phyloP scores from a whole-genome alignment of 1,284 basidiomycete genomes.

The Moesziomyces globuligerus region DNA sequence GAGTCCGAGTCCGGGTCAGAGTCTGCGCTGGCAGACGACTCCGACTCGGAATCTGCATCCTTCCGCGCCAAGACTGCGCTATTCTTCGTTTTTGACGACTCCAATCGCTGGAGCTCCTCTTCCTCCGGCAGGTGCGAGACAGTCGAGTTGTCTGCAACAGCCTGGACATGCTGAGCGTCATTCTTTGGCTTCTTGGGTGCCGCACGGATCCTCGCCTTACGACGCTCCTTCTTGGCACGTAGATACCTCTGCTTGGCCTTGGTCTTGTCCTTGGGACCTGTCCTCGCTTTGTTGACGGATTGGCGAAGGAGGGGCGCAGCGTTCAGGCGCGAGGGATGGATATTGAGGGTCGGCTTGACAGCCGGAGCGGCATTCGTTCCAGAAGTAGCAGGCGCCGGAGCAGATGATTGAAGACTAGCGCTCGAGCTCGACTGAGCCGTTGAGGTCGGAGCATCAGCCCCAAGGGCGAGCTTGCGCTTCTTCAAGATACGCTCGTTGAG shows the following conservation, averaged over 20 bases:
- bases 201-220: slow-evolving; percentile 53
- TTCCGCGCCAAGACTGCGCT: neutral
- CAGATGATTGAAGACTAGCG: neutral
- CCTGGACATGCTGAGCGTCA: slow-evolving; percentile 13
- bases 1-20: slow-evolving; percentile 8
- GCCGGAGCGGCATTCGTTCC: slow-evolving; percentile 1
- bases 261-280: slow-evolving; percentile 52
- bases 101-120: slow-evolving; percentile 18
- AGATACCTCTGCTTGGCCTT: slow-evolving; percentile 64
- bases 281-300: slow-evolving; percentile 40
- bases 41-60: neutral
- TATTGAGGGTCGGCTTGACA: slow-evolving; percentile 29
- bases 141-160: slow-evolving; percentile 18
- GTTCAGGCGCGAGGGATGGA: slow-evolving; percentile 57
- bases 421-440: neutral
- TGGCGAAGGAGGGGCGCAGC: slow-evolving; percentile 41
- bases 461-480: slow-evolving; percentile 35
- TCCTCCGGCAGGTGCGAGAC: slow-evolving; percentile 33
- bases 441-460: slow-evolving; percentile 4
- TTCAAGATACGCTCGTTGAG: slow-evolving; percentile 48
- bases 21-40: slow-evolving; percentile 9
- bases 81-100: slow-evolving; percentile 9
- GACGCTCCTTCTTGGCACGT: slow-evolving; percentile 61
- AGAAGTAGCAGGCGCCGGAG: neutral
- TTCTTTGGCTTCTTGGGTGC: slow-evolving; percentile 51